Evolutionary conservation across 306 rosid genomes (phyloP), one percentile per base, ranked within the genome.

Genomic region (Datisca glomerata): DNA sequence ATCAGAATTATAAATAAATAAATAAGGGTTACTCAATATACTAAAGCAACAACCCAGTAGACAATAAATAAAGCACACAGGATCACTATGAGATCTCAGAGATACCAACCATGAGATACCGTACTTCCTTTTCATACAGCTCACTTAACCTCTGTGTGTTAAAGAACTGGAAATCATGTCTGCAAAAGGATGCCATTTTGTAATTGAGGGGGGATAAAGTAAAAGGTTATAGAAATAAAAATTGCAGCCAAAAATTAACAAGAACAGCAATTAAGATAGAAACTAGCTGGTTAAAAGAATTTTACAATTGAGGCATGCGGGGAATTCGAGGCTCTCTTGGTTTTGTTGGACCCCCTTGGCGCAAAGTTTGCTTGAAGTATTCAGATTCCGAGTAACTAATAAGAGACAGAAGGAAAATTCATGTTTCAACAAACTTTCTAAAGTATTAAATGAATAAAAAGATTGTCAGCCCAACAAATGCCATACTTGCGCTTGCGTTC

Each of bases 241-340:
- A 50, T 35, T 21, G 6, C 24, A 22, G n/a, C n/a, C n/a, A 56
- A 31, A 18, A 9, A 19, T 15, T 8, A 42, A 40, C 12, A 21
- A 49, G 14, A 17, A 3, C 13, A 47, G 21, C 19, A 9, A 9
- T n/a, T 6, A 49, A 33, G 21, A 31, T 8, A 18, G 4, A 20
- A 20, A 49, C 28, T 18, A 35, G n/a, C n/a, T n/a, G n/a, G n/a
- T n/a, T n/a, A n/a, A n/a, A 37, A 27, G 29, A 63, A 60, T 32
- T 86, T 83, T 77, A 89, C 98, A 89, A 56, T 63, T 80, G 95
- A 51, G 98, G 98, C 98, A 89, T 89, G 56, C 95, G 93, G 18
- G 98, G 98, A 66, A 89, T 89, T 13, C 98, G 86, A 14, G 98
- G 95, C 64, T 84, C 98, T 51, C 65, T 89, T 1, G 98, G 93